A percentile compares a stretch with the other conserved stretches of the same genome.
Conservation (phyloP, 202 grass and related monocot genomes). For the Sporobolus alterniflorus region DNA sequence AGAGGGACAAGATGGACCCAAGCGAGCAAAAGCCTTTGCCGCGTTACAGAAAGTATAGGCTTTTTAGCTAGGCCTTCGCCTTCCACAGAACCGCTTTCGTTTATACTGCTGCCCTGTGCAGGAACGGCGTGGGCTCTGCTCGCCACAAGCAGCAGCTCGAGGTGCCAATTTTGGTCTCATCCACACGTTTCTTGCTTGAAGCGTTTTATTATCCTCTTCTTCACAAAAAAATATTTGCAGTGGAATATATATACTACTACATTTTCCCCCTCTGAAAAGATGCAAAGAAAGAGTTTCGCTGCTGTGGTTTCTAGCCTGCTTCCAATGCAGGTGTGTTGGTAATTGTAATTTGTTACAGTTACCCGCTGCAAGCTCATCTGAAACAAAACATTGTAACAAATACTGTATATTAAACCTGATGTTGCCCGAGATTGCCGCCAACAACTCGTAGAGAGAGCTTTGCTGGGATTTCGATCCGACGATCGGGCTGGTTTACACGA, state of each 20-base stretch:
- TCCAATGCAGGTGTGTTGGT: conserved; percentile 38
- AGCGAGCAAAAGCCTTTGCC: conserved; percentile 36
- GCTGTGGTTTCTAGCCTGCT: conserved; percentile 12
- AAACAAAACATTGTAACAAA: background rate
- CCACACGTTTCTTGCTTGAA: background rate
- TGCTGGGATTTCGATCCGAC: too few relatives aligned
- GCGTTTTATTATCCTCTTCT: background rate
- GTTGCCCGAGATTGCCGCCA: too few relatives aligned
- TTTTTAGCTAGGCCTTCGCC: conserved; percentile 26
- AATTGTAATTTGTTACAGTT: conserved; percentile 14
- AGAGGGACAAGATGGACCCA: conserved; percentile 48
- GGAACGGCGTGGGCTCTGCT: conserved; percentile 18
- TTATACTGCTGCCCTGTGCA: conserved; percentile 29
- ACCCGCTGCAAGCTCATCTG: background rate
- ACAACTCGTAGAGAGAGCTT: too few relatives aligned
- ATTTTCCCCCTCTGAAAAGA: too few relatives aligned
- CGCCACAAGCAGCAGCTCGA: conserved; percentile 8
- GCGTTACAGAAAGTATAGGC: conserved; percentile 55
- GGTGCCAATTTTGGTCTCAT: conserved; percentile 1
- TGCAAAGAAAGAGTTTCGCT: too few relatives aligned
- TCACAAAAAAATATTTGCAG: too few relatives aligned
- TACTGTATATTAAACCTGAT: conserved; percentile 1
- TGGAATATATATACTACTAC: too few relatives aligned
- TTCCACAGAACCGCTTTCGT: background rate
- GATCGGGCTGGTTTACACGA: too few relatives aligned